Base-by-base conservation (phyloP, 495 filamentous ascomycete genomes). In the Penicillium ochrochloron region DNA sequence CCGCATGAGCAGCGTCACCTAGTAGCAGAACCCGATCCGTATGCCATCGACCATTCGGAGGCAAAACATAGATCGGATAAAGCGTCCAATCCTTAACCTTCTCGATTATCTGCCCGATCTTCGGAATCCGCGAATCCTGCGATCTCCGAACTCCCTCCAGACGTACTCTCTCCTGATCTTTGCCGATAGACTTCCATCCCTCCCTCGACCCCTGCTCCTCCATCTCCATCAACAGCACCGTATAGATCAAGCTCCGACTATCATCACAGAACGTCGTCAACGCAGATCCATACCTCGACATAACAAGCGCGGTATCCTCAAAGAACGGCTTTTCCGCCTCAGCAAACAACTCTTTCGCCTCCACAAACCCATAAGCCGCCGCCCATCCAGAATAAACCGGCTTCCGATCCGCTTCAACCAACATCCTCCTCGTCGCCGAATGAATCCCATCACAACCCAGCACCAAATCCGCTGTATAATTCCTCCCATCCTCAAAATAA, bases 361-460 rank as follows among this genome's bases (percentile, higher is more conserved):
- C n/a, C 3, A 44, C 57, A 59, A 59, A 59, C 39, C 57, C 57
- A 31, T 59, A 59, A 15, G 57, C 57, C 5, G 57, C 57, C 29
- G 57, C 57, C 35, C 21, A 29, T 33, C 57, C 57, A 14, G 57
- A 59, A 37, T 59, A 59, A 44, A 8, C 21, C n/a, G 57, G 57
- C 33, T 46, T 46, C 12, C 57, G 39, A 2, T 59, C 39, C 11
- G 71, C 63, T 9, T 73, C 71, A 19, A 73, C 68, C 33, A 78
- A 73, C 27, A 74, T 66, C 17, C 73, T 75, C 39, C 83, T 76
- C 8, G 77, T 76, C 17, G 75, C 69, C n/a, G 83, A 85, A 69
- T 84, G 80, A 23, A 86, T 81, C 25, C 84, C 84, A 65, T 86
- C 84, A 72, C 83, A 84, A 23, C 83, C 84, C 10, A 85, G 65